Conservation (phyloP, 164 flowering plant genomes). For the Platanus orientalis region DNA sequence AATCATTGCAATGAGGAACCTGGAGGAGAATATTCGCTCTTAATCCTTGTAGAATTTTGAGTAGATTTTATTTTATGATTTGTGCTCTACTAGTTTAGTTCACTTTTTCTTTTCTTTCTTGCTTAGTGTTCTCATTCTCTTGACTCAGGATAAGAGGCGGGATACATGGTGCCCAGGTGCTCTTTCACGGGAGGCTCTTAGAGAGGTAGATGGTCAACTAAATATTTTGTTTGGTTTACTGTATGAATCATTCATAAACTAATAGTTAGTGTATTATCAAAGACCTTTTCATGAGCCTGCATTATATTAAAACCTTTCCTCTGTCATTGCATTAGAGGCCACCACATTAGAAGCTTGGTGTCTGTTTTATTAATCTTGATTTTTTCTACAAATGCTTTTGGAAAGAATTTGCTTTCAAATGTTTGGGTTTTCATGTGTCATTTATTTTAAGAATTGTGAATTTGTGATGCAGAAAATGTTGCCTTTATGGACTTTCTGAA, state of each 20-base stretch:
- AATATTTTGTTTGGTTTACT: neutral
- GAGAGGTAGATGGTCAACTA: constrained; percentile 35
- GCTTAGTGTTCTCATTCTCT: constrained; percentile 9
- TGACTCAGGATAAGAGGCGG: constrained; percentile 66
- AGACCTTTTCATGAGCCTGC: neutral
- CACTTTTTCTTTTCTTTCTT: neutral
- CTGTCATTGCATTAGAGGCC: neutral
- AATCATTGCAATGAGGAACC: too few species aligned
- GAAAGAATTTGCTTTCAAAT: neutral
- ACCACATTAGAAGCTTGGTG: neutral
- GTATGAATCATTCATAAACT: neutral
- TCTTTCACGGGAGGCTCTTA: constrained; percentile 30
- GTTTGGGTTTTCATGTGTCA: neutral
- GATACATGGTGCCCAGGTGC: constrained; percentile 93
- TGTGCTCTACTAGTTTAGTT: neutral
- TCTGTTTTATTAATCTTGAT: neutral
- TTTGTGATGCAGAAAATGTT: too few species aligned
- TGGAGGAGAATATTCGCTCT: too few species aligned
- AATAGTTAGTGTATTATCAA: neutral
- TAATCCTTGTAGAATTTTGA: too few species aligned
- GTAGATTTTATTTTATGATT: neutral
- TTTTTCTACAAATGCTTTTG: neutral
- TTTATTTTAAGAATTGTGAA: neutral
- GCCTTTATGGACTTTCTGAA: too few species aligned
- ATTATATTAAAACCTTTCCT: too few species aligned